Evolutionary conservation across 257 asterid genomes (phyloP).

Genomic region (Rhazya stricta): DNA sequence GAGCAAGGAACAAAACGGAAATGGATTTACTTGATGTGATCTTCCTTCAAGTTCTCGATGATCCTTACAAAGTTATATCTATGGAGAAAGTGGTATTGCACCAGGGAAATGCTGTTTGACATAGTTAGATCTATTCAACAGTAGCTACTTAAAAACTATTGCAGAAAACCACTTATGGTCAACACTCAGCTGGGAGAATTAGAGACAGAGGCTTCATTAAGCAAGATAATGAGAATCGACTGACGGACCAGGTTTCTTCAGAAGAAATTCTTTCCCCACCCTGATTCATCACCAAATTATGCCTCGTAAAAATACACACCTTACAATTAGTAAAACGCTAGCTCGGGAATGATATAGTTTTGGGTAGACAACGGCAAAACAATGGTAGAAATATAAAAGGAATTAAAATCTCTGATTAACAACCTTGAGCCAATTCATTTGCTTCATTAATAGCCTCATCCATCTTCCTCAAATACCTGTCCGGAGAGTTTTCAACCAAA

Average conservation of each 20-base stretch:
- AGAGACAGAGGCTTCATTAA: neutral
- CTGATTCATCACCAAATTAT: neutral
- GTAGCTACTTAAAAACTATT: neutral
- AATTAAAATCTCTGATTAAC: neutral
- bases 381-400: neutral
- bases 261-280: neutral
- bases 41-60: neutral
- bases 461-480: constrained; percentile 74
- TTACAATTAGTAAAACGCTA: neutral
- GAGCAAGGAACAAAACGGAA: neutral
- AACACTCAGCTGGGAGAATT: neutral
- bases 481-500: neutral
- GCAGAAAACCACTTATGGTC: neutral
- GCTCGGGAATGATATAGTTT: neutral
- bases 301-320: neutral
- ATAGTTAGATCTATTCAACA: neutral
- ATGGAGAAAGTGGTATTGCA: too few species aligned
- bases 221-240: neutral
- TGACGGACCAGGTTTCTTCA: neutral
- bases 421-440: constrained; percentile 68
- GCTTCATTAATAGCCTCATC: constrained; percentile 77
- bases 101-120: neutral
- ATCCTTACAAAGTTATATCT: neutral
- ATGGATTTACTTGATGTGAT: neutral
- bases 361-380: neutral